These are phyloP conservation scores for Ogataea hybrid DNA, from an alignment of 1,139 yeast species.

Conservation along the genomic window DNA sequence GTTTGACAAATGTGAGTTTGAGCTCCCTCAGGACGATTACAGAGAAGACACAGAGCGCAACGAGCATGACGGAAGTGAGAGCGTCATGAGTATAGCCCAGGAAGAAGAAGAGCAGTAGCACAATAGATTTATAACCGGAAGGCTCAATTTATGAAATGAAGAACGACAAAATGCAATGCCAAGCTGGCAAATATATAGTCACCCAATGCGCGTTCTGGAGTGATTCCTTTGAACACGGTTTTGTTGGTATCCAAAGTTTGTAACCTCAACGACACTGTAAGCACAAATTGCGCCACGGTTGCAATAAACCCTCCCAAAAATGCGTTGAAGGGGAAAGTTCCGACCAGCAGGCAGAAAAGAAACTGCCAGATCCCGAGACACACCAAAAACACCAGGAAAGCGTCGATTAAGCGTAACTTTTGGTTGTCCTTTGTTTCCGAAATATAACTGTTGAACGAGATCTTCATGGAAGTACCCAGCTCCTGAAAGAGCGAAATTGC, in stretches of 20 bases:
- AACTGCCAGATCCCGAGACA: constrained; percentile 76
- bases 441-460: constrained; percentile 49
- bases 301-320: constrained; percentile 89
- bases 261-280: constrained; percentile 75
- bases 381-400: constrained; percentile 73
- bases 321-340: constrained; percentile 96
- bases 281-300: constrained; percentile 94
- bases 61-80: constrained; percentile 29
- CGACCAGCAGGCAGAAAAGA: constrained; percentile 69
- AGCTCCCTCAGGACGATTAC: constrained; percentile 40
- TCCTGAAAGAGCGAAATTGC: constrained; percentile 32
- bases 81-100: constrained; percentile 32
- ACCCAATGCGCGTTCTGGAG: constrained; percentile 80
- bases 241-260: constrained; percentile 50
- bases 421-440: constrained; percentile 32
- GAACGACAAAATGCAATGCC: constrained; percentile 82
- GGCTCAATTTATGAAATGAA: constrained; percentile 78
- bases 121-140: constrained; percentile 2
- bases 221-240: constrained; percentile 48
- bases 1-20: constrained; percentile 60
- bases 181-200: constrained; percentile 88
- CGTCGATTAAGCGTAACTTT: constrained; percentile 65
- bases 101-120: constrained; percentile 16
- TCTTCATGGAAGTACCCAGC: constrained; percentile 45
- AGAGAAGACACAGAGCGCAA: constrained; percentile 19